Evolutionary conservation across 768 basidiomycete species (phyloP), one percentile per base, ranked within the genome.

Genomic region (Suillus subalutaceus): DNA sequence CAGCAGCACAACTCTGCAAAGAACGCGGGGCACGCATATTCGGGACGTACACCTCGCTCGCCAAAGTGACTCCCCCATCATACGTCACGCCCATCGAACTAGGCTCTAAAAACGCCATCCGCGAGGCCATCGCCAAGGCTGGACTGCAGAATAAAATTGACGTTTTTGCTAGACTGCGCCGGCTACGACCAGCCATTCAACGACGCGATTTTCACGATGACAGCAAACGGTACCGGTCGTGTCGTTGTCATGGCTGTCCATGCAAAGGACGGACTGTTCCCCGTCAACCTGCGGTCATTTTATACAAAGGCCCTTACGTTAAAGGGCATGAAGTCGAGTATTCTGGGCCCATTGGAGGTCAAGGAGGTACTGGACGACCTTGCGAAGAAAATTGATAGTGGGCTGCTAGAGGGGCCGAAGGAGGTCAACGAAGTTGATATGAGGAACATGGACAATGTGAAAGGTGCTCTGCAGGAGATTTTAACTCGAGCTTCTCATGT

Each of bases 231-330:
- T 10, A 69, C 77, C 9, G 77, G 78, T 0, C 76, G 78, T 10
- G 78, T 72, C 6, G 73, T 78, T 41, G 74, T 77, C 8, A 78
- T 78, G 77, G 78, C 77, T 16, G 77, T 72, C 1, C 77, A 78
- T 40, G 68, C 79, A 12, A 72, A 74, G 30, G 77, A 78, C 13
- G 74, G 73, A 38, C 9, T 74, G 61, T 78, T 78, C 58, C 69
- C 72, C 0, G 48, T 78, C 53, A 52, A 77, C 52, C 35, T 79
- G 69, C 77, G 77, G 8, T 68, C 73, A 0, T 72, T 78, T 48
- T 77, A 77, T 53, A 70, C 71, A 23, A 75, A 72, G 44, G 67
- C 72, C 13, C 23, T 77, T 57, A 74, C 76, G 1, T 66, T 77
- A 66, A 78, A 71, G 62, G 77, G 77, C 1, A 73, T 79, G 75